Base-by-base conservation (phyloP, 169 alveolate genomes). In the Cryptosporidium xiaoi region DNA sequence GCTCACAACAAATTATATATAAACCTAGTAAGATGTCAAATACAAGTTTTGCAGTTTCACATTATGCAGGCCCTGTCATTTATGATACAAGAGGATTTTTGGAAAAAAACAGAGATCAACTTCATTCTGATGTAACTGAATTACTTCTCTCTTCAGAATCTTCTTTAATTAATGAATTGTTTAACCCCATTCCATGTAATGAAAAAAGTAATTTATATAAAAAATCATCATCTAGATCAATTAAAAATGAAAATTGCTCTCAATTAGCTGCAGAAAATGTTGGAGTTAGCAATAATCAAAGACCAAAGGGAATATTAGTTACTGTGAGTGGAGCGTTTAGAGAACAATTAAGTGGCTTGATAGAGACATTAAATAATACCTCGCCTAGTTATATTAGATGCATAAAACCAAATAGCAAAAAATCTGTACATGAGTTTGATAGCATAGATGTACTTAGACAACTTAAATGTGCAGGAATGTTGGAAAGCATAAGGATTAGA, bases 371-470 rank as follows among this genome's bases (percentile, higher is more conserved):
- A 56, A 91, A 91, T 7, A 90, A 82, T 33, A 91, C 97, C 3
- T 83, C 92, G 44, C 98, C 98, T 15, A 82, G 93, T 46, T 96
- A 95, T 89, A 93, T 96, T 18, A 90, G 97, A 64, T 96, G 99
- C 89, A 94, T 96, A 48, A 96, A 96, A 83, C 98, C 99, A 27
- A 96, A 96, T 64, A 82, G 89, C 18, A 64, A 82, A 64, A 94
- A 94, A 90, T 82, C 85, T 46, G 94, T 95, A 6, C 92, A 89
- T 20, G 84, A 83, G 51, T 93, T 95, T 82, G 97, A 95, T 34
- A 83, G 95, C n/a, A 13, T 71, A 24, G 97, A 95, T 51, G 97
- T 94, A 4, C 91, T 92, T 53, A 83, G 95, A 60, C 94, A 96
- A 82, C 83, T 96, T 24, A 90, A 92, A 90, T 93, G 95, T 82